These are phyloP conservation scores for Hippophae gyantsensis DNA, from an alignment of 306 rosid species.

Conservation along the genomic window DNA sequence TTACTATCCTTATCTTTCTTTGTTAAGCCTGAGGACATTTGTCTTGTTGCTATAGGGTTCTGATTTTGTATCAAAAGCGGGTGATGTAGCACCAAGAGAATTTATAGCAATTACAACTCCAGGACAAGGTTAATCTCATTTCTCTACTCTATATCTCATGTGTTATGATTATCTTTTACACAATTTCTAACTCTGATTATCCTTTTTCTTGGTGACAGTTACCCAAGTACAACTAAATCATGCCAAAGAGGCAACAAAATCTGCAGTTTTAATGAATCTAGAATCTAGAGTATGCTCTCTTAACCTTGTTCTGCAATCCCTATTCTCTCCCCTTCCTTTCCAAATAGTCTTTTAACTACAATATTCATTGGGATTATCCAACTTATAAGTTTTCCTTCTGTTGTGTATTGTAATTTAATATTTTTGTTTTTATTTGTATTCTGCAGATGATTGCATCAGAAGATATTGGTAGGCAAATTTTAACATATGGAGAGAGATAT, in stretches of 20 bases:
- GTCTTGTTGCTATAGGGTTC: no score
- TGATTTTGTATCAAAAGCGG: no score
- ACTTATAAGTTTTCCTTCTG: not conserved
- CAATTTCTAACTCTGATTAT: no score
- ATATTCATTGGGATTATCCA: not conserved
- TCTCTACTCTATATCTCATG: no score
- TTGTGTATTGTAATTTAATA: conserved; percentile 5
- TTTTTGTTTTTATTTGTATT: conserved; percentile 3
- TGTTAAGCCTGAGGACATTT: no score
- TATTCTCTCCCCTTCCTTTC: no score
- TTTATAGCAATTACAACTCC: no score
- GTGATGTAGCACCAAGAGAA: no score
- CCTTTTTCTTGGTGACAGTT: conserved; percentile 23
- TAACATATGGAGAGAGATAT: conserved; percentile 67
- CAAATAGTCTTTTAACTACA: not conserved
- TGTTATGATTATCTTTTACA: no score
- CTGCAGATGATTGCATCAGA: conserved; percentile 68
- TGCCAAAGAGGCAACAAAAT: conserved; percentile 19
- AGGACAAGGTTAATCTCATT: no score
- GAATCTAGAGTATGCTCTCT: conserved; percentile 70
- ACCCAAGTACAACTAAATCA: conserved; percentile 72
- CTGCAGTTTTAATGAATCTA: conserved; percentile 15
- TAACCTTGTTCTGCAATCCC: no score
- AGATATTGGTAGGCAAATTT: conserved; percentile 28
- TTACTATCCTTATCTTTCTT: no score